Evolutionary conservation across 2,329 filamentous ascomycete species (phyloP).

Genomic region (Neofusicoccum sp.): DNA sequence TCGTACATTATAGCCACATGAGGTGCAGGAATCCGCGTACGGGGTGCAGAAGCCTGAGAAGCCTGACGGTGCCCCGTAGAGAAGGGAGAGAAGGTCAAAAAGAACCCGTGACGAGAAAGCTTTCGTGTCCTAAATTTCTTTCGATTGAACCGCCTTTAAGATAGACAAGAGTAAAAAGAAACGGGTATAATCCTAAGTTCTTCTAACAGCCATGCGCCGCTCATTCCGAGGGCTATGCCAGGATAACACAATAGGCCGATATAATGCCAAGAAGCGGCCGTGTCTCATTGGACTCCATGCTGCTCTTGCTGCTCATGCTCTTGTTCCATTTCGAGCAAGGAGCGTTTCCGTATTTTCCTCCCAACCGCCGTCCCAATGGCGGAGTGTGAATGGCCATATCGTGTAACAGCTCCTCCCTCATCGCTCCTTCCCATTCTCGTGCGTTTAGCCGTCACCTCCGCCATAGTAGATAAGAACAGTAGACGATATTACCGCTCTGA

Average conservation of each 20-base stretch:
- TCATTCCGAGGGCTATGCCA: constrained; percentile 11
- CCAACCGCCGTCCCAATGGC: not conserved
- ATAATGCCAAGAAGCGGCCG: constrained; percentile 6
- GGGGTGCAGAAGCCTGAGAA: not conserved
- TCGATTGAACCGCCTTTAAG: constrained; percentile 11
- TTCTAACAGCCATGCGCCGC: constrained; percentile 17
- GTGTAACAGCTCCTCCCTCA: not conserved
- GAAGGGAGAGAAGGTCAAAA: not conserved
- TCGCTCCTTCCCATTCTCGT: not conserved
- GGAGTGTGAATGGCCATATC: not conserved
- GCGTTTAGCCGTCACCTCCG: not conserved
- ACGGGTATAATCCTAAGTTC: constrained; percentile 20
- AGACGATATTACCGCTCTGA: constrained; percentile 1
- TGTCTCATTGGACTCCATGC: constrained; percentile 6
- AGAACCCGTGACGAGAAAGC: not conserved
- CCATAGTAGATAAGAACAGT: constrained; percentile 1
- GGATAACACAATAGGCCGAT: constrained; percentile 10
- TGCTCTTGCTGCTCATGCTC: constrained; percentile 14
- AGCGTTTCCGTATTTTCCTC: constrained; percentile 9
- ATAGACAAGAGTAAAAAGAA: not conserved
- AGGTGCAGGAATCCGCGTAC: not conserved
- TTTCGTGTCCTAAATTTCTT: constrained; percentile 8
- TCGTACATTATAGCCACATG: not conserved
- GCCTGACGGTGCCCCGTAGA: not conserved
- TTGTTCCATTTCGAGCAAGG: constrained; percentile 1